Conservation (phyloP, 2,329 filamentous ascomycete genomes). For the Calonectria montana region DNA sequence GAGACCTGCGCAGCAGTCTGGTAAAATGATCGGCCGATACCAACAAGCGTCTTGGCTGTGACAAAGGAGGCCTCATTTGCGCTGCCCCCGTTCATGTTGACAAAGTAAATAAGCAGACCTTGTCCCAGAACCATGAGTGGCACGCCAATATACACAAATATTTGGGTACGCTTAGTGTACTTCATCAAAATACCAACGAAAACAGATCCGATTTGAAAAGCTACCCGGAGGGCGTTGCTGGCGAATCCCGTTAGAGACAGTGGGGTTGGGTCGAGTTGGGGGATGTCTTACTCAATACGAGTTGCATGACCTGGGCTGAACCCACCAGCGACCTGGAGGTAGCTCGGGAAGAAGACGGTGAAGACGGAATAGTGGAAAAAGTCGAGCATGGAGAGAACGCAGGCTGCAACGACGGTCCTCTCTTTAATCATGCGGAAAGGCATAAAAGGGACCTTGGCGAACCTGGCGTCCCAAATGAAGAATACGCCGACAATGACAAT, state of each 20-base stretch:
- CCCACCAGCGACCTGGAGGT: slow-evolving; percentile 51
- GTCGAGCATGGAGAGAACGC: slow-evolving; percentile 50
- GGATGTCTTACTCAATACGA: slow-evolving; percentile 48
- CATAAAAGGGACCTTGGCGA: slow-evolving; percentile 51
- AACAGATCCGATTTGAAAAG: slow-evolving; percentile 51
- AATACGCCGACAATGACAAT: slow-evolving; percentile 40
- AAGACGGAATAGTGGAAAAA: slow-evolving; percentile 53
- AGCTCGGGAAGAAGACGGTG: slow-evolving; percentile 54
- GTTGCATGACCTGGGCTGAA: slow-evolving; percentile 50
- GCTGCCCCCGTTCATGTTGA: slow-evolving; percentile 37
- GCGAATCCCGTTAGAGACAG: neutral
- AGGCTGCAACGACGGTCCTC: slow-evolving; percentile 53
- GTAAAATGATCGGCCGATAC: slow-evolving; percentile 50
- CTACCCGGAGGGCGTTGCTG: slow-evolving; percentile 46
- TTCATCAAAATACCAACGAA: slow-evolving; percentile 50
- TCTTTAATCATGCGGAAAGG: slow-evolving; percentile 53
- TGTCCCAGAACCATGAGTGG: slow-evolving; percentile 50
- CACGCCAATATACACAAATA: slow-evolving; percentile 43
- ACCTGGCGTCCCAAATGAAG: slow-evolving; percentile 50
- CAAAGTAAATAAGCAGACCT: slow-evolving; percentile 46
- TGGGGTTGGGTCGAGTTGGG: accelerated
- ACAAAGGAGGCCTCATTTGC: slow-evolving; percentile 50
- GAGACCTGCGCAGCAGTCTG: slow-evolving; percentile 39
- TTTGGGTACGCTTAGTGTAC: slow-evolving; percentile 49
- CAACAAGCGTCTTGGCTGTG: slow-evolving; percentile 48